Percentiles rank a stretch among this genome's conserved stretches.
phyloP scores from a whole-genome alignment of 1,284 basidiomycete genomes.

The Rhodotorula sp. region DNA sequence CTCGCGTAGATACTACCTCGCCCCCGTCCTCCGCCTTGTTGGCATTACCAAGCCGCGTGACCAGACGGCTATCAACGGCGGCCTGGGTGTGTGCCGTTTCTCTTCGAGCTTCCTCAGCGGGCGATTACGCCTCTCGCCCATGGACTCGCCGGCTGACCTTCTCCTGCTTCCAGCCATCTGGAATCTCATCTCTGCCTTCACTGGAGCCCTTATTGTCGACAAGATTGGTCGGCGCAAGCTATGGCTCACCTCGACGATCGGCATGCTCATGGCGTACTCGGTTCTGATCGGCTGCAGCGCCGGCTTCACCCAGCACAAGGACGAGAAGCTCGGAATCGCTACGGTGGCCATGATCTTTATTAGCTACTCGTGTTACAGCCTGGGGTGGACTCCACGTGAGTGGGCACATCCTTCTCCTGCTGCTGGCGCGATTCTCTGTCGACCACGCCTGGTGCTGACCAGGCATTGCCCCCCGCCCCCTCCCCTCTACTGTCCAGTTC shows the following conservation, averaged over 20 bases:
- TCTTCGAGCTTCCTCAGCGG: too few relatives aligned
- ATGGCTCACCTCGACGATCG: slow-evolving; percentile 37
- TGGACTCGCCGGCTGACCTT: too few relatives aligned
- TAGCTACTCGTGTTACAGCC: slow-evolving; percentile 29
- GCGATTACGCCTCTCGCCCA: too few relatives aligned
- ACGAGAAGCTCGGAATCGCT: slow-evolving; percentile 10
- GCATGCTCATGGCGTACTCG: slow-evolving; percentile 59
- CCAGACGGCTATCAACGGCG: slow-evolving; percentile 3
- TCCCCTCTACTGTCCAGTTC: not conserved
- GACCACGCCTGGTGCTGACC: not conserved
- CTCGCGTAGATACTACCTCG: not conserved
- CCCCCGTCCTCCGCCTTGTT: slow-evolving; percentile 18
- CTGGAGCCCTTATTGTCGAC: slow-evolving; percentile 26
- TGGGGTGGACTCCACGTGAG: slow-evolving; percentile 23
- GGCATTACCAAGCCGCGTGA: slow-evolving; percentile 13
- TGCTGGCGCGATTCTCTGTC: too few relatives aligned
- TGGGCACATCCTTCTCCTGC: too few relatives aligned
- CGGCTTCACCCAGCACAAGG: slow-evolving; percentile 53
- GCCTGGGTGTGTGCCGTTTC: not conserved
- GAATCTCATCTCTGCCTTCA: not conserved
- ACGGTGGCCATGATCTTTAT: slow-evolving; percentile 40
- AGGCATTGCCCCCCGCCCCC: not conserved
- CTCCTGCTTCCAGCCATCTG: not conserved
- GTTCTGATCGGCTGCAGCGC: slow-evolving; percentile 58
- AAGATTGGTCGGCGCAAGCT: slow-evolving; percentile 43